Evolutionary conservation across 1,284 basidiomycete genomes (phyloP).

Genomic region (Ceraceosorus bombacis): DNA sequence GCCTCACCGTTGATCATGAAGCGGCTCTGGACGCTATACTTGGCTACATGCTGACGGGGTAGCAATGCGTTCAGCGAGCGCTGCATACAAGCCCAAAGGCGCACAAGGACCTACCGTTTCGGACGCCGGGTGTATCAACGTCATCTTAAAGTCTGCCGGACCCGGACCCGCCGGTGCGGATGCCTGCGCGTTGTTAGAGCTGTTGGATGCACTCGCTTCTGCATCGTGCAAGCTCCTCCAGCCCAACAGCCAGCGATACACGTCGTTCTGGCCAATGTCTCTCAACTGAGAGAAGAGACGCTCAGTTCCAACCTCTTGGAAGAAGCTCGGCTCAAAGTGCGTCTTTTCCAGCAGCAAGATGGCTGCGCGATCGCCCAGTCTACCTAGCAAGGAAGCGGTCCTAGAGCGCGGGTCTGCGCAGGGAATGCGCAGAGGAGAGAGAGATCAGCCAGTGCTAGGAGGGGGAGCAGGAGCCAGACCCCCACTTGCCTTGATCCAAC

Average conservation of each 20-base stretch:
- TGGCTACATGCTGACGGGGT: conserved; percentile 43
- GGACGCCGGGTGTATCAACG: conserved; percentile 35
- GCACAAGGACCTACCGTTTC: conserved; percentile 15
- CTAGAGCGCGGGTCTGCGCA: conserved; percentile 24
- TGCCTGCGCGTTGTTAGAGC: not conserved
- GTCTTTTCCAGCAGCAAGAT: conserved; percentile 43
- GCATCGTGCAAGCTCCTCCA: conserved; percentile 13
- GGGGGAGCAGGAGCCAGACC: not conserved
- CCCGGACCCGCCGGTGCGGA: no score
- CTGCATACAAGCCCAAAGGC: no score
- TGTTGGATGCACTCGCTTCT: not conserved
- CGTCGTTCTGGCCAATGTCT: conserved; percentile 41
- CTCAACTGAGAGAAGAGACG: conserved; percentile 15
- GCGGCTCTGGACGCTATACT: conserved; percentile 72
- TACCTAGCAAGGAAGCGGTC: conserved; percentile 24
- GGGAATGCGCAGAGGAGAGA: not conserved
- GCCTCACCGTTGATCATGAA: conserved; percentile 63
- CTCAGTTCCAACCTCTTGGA: conserved; percentile 3
- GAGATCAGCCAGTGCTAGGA: not conserved
- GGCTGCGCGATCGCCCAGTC: conserved; percentile 15
- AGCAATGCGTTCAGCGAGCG: no score
- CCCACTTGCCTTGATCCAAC: conserved; percentile 5
- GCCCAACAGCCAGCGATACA: conserved; percentile 44
- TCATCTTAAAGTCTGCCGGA: conserved; percentile 40
- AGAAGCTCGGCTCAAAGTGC: conserved; percentile 30